Evolutionary conservation across 257 asterid genomes (phyloP), one percentile per base, ranked within the genome.

Genomic region (Solanum ahanhuiri): DNA sequence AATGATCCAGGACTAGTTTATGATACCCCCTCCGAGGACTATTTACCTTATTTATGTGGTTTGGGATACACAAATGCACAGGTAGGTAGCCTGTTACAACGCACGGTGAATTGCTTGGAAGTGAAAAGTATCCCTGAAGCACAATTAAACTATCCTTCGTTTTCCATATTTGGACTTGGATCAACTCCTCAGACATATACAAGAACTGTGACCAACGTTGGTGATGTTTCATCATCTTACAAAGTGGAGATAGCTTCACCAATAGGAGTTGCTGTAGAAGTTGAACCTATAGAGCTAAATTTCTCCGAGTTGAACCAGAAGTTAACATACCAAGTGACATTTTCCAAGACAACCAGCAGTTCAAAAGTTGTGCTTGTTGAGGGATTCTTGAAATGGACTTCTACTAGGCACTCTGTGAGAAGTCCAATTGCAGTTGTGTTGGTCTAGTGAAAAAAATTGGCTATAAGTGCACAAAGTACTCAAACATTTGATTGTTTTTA

Each of bases 1-100:
- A 89, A 57, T 31, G 88, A 92, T 58, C 95, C 94, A 0, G 95
- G 95, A 43, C 88, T 93, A 14, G 41, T 93, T 17, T 92, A 92
- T 34, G 96, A 92, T 79, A 86, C 87, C 20, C 54, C 72, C 5
- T 89, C 92, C 1, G 23, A 88, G 35, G 95, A 93, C 12, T 93
- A 94, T 84, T 4, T 89, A 2, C 87, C 92, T 4, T 93, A 91
- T 48, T 41, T 92, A 11, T 93, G 96, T 17, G 94, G 96, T 14
- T 81, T 93, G 54, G 82, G 86, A 15, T 92, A 91, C 87, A 91
- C 93, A 1, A 30, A 39, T 64, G 28, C 69, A 31, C 58, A 91
- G 12, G 89, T 92, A 0, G 75, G 88, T 6, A 15, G 0, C 7
- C 34, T 89, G 39, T 3, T 86, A 6, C 88, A 86, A 3, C 79